A percentile compares a stretch with the other conserved stretches of the same genome.
phyloP scores from a whole-genome alignment of 2,329 filamentous ascomycete species.

The Colletotrichum godetiae region DNA sequence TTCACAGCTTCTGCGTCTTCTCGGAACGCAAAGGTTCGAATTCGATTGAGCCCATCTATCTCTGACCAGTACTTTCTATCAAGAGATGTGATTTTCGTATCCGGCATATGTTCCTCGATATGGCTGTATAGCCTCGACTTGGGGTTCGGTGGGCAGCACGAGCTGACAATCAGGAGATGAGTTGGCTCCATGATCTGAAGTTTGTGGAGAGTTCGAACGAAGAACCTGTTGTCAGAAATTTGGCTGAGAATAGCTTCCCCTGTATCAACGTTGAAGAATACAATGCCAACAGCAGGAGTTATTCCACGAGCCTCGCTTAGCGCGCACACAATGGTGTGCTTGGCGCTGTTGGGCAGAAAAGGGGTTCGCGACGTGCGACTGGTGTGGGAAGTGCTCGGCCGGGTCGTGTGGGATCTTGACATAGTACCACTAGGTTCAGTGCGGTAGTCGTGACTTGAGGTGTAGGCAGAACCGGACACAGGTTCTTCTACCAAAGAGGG shows the following conservation, averaged over 20 bases:
- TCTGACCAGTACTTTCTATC: slow-evolving; percentile 90
- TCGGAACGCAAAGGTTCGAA: slow-evolving; percentile 81
- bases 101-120: slow-evolving; percentile 76
- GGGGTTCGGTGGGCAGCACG: slow-evolving; percentile 71
- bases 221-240: slow-evolving; percentile 93
- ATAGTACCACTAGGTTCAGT: background rate
- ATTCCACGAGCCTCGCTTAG: slow-evolving; percentile 89
- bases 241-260: slow-evolving; percentile 89
- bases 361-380: slow-evolving; percentile 57
- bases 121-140: slow-evolving; percentile 81
- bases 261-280: slow-evolving; percentile 87
- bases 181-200: slow-evolving; percentile 83
- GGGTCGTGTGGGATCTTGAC: slow-evolving; percentile 27
- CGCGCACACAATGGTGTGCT: slow-evolving; percentile 86
- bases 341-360: slow-evolving; percentile 58
- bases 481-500: background rate
- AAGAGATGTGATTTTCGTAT: slow-evolving; percentile 70
- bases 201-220: slow-evolving; percentile 89
- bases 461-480: background rate
- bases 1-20: slow-evolving; percentile 86
- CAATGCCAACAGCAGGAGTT: slow-evolving; percentile 84
- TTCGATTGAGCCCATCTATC: slow-evolving; percentile 78
- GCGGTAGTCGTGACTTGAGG: slow-evolving; percentile 6
- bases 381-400: slow-evolving; percentile 52
- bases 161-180: slow-evolving; percentile 81